A percentile compares a stretch with the other conserved stretches of the same genome.
Conservation (phyloP, 306 rosid genomes). For the Dryas drummondii region DNA sequence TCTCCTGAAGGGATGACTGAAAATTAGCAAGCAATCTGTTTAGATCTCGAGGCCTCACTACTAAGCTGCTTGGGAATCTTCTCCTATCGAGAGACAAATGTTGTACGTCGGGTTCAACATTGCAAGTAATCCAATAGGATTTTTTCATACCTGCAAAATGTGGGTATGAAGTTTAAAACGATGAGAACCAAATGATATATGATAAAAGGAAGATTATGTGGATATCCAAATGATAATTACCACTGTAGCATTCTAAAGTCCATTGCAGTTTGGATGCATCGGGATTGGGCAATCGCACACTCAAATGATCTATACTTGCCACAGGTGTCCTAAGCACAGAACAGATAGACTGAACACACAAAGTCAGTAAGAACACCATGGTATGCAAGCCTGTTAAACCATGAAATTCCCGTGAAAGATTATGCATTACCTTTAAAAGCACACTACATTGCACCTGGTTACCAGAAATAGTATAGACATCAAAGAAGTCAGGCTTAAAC, state of each 20-base stretch:
- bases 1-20: slow-evolving; percentile 94
- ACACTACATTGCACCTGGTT: slow-evolving; percentile 70
- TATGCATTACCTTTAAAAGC: slow-evolving; percentile 64
- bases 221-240: slow-evolving; percentile 30
- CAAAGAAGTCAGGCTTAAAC: slow-evolving; percentile 78
- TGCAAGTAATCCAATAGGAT: slow-evolving; percentile 86
- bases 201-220: neutral
- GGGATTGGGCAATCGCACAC: slow-evolving; percentile 57
- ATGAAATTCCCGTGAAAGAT: neutral
- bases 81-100: slow-evolving; percentile 82
- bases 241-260: slow-evolving; percentile 77
- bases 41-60: slow-evolving; percentile 88
- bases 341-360: slow-evolving; percentile 68
- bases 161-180: neutral
- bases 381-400: slow-evolving; percentile 5
- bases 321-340: slow-evolving; percentile 86
- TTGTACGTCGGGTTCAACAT: slow-evolving; percentile 81
- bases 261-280: slow-evolving; percentile 76
- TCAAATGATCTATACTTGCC: slow-evolving; percentile 67
- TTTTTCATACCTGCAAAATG: slow-evolving; percentile 71
- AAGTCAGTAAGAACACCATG: slow-evolving; percentile 24
- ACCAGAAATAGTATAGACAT: slow-evolving; percentile 52
- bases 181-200: neutral
- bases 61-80: slow-evolving; percentile 73
- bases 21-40: slow-evolving; percentile 82